A percentile compares a stretch with the other conserved stretches of the same genome.
phyloP scores from a whole-genome alignment of 805 yeast genomes.

The Pichia heedii region DNA sequence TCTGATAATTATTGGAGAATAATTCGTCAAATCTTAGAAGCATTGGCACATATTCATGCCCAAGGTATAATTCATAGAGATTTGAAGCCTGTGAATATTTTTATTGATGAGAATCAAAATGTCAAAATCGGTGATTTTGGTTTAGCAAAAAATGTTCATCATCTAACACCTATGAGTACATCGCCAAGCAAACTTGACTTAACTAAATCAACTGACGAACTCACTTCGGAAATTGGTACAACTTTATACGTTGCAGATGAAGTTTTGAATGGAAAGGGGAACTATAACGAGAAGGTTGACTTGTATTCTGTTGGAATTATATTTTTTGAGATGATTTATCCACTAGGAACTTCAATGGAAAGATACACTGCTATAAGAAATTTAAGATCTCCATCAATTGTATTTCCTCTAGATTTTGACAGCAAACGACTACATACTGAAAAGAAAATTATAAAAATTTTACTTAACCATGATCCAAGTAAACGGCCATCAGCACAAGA shows the following conservation, averaged over 20 bases:
- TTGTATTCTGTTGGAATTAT: slow-evolving; percentile 93
- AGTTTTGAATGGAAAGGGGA: slow-evolving; percentile 60
- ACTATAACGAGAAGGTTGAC: slow-evolving; percentile 91
- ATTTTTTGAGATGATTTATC: slow-evolving; percentile 89
- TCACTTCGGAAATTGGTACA: slow-evolving; percentile 92
- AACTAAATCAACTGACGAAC: slow-evolving; percentile 45
- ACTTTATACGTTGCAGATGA: slow-evolving; percentile 89
- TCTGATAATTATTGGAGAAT: slow-evolving; percentile 85
- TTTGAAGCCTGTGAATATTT: slow-evolving; percentile 89
- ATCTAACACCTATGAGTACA: slow-evolving; percentile 17
- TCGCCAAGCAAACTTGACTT: slow-evolving; percentile 12
- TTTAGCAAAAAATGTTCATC: slow-evolving; percentile 81
- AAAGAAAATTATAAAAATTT: slow-evolving; percentile 51
- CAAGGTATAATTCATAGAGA: slow-evolving; percentile 95
- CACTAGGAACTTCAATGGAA: slow-evolving; percentile 89
- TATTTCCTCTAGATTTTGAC: slow-evolving; percentile 65
- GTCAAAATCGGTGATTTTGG: slow-evolving; percentile 97
- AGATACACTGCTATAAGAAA: slow-evolving; percentile 63
- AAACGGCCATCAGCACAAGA: slow-evolving; percentile 73
- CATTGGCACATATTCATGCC: slow-evolving; percentile 80
- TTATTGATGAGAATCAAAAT: slow-evolving; percentile 82
- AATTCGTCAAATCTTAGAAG: slow-evolving; percentile 81
- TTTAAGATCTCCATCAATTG: slow-evolving; percentile 48
- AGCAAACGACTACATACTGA: slow-evolving; percentile 45
- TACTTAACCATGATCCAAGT: slow-evolving; percentile 72